Evolutionary conservation across 2,329 filamentous ascomycete species (phyloP).

Genomic region (Calonectria naviculata): DNA sequence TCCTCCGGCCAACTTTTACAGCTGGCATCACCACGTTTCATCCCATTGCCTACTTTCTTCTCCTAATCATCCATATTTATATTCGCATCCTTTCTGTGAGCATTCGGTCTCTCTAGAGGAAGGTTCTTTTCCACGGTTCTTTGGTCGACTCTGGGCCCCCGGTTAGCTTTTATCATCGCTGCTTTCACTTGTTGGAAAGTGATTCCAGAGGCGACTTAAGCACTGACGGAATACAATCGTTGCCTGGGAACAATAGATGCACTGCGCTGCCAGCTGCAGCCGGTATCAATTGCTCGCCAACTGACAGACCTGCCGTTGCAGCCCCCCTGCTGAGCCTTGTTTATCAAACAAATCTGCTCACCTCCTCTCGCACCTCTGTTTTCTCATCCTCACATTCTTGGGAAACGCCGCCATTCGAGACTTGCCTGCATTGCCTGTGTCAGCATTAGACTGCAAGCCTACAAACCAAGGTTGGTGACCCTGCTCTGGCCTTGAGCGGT

Average conservation of each 20-base stretch:
- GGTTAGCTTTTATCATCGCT: too few relatives aligned
- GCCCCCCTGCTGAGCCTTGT: constrained; percentile 7
- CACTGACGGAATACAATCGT: neutral
- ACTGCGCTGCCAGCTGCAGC: neutral
- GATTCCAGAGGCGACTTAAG: neutral
- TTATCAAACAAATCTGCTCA: neutral
- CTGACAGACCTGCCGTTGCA: constrained; percentile 10
- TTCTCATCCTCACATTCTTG: neutral
- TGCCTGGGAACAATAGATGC: neutral
- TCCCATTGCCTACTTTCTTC: neutral
- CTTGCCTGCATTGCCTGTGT: neutral
- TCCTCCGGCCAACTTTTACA: too few relatives aligned
- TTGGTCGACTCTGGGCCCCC: neutral
- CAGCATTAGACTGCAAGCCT: neutral
- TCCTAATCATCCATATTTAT: neutral
- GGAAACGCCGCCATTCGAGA: neutral
- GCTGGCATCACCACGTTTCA: neutral
- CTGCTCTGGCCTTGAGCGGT: neutral
- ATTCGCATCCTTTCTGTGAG: too few relatives aligned
- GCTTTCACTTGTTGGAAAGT: neutral
- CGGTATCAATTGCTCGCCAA: constrained; percentile 1
- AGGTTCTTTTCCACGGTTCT: neutral
- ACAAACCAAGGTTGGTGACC: neutral
- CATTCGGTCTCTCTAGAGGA: neutral
- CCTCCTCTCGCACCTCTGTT: neutral